These are phyloP conservation scores for Fusarium floridanum DNA, from an alignment of 2,329 filamentous ascomycete species.

Conservation along the genomic window DNA sequence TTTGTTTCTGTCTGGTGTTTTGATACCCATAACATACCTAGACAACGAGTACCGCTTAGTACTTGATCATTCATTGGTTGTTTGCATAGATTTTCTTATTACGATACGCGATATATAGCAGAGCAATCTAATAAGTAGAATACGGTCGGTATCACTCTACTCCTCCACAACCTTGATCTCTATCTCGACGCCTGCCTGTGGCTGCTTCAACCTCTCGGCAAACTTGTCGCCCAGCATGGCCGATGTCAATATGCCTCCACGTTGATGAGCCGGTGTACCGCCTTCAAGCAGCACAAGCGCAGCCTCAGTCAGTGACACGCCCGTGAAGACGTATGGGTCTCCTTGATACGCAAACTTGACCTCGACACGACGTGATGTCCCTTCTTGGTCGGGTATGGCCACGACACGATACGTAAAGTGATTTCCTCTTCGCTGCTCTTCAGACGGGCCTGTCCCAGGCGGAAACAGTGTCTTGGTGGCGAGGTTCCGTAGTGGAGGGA, in stretches of 20 bases:
- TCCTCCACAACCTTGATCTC: conserved; percentile 9
- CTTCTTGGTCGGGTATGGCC: conserved; percentile 20
- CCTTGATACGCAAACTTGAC: conserved; percentile 32
- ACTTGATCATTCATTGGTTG: conserved; percentile 11
- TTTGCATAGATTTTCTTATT: conserved; percentile 19
- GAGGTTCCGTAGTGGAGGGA: conserved; percentile 24
- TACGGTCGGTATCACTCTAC: neutral
- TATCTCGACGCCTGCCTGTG: conserved; percentile 23
- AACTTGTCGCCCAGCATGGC: conserved; percentile 34
- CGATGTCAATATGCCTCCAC: conserved; percentile 36
- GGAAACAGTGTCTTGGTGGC: conserved; percentile 24
- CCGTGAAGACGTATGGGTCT: conserved; percentile 37
- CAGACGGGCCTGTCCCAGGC: conserved; percentile 33
- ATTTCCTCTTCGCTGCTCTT: conserved; percentile 15
- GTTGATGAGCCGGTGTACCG: conserved; percentile 17
- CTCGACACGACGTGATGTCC: conserved; percentile 6
- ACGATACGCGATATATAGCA: conserved; percentile 22
- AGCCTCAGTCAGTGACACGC: conserved; percentile 34
- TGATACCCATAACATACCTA: conserved; percentile 40
- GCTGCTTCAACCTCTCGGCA: conserved; percentile 21
- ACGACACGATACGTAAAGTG: conserved; percentile 32
- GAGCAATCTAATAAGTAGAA: conserved; percentile 6
- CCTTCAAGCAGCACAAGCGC: conserved; percentile 34
- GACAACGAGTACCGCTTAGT: conserved; percentile 29
- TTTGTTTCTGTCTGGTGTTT: conserved; percentile 29